Percentiles rank a stretch among this genome's conserved stretches.
phyloP scores from a whole-genome alignment of 768 basidiomycete species.

The Auriscalpium vulgare region DNA sequence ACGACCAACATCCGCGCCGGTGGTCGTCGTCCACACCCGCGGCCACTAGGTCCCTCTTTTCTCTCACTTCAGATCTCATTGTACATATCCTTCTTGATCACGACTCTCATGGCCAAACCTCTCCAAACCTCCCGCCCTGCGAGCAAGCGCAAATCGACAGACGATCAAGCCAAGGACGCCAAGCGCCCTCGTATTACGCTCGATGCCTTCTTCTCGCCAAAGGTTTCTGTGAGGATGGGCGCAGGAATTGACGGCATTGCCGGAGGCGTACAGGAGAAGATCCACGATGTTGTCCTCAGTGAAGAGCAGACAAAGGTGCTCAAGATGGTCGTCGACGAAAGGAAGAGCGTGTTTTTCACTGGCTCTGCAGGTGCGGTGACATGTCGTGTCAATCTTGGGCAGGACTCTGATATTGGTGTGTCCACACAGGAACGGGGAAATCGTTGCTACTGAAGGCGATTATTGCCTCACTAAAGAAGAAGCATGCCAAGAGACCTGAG shows the following conservation, averaged over 20 bases:
- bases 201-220: constrained; percentile 27
- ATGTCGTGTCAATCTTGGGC: not conserved
- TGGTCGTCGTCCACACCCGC: too few species aligned
- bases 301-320: constrained; percentile 47
- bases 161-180: constrained; percentile 5
- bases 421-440: constrained; percentile 51
- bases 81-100: not conserved
- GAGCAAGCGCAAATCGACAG: constrained; percentile 25
- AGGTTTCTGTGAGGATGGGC: constrained; percentile 13
- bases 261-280: constrained; percentile 10
- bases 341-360: constrained; percentile 59
- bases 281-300: constrained; percentile 36
- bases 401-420: not conserved
- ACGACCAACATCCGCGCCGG: too few species aligned
- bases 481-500: constrained; percentile 34
- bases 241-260: constrained; percentile 10
- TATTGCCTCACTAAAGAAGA: constrained; percentile 41
- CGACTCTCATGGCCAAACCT: not conserved
- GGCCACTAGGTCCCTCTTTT: too few species aligned
- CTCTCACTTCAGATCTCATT: not conserved
- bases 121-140: not conserved
- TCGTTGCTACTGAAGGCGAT: constrained; percentile 52
- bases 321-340: constrained; percentile 44
- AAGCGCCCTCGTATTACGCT: constrained; percentile 27
- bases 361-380: constrained; percentile 51